A percentile compares a stretch with the other conserved stretches of the same genome.
Evolutionary conservation across 768 basidiomycete species (phyloP).

Genomic region (Fomitopsis pulvina): DNA sequence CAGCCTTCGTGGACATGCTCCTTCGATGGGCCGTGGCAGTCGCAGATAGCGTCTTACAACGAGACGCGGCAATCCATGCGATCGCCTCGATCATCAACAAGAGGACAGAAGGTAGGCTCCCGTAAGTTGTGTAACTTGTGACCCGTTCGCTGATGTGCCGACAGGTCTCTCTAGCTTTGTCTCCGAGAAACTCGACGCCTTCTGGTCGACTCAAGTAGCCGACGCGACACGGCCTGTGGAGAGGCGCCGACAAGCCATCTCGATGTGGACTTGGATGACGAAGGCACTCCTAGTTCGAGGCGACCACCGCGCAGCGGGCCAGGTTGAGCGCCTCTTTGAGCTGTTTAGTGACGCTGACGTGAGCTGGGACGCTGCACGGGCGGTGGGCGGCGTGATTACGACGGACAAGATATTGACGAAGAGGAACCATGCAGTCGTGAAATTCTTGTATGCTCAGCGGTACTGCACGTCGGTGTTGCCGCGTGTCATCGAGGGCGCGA

Average conservation of each 20-base stretch:
- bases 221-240: constrained; percentile 24
- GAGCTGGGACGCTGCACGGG: constrained; percentile 68
- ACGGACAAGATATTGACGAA: constrained; percentile 66
- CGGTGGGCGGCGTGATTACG: constrained; percentile 60
- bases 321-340: constrained; percentile 60
- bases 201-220: constrained; percentile 44
- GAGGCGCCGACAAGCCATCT: constrained; percentile 46
- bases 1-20: constrained; percentile 45
- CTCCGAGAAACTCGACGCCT: constrained; percentile 32
- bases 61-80: constrained; percentile 47
- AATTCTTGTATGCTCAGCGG: constrained; percentile 70
- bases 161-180: constrained; percentile 45
- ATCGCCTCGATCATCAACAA: constrained; percentile 77
- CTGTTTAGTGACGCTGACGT: constrained; percentile 62
- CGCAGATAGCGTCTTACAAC: constrained; percentile 44
- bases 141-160: constrained; percentile 1
- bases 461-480: constrained; percentile 71
- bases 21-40: constrained; percentile 53
- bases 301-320: constrained; percentile 48
- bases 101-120: constrained; percentile 51
- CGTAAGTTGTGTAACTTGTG: background rate
- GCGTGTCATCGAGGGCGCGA: constrained; percentile 62
- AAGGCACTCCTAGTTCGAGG: constrained; percentile 77
- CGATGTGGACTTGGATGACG: constrained; percentile 67
- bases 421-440: constrained; percentile 68